Conservation (phyloP, 2,329 filamentous ascomycete species). For the Cytospora paraplurivora region DNA sequence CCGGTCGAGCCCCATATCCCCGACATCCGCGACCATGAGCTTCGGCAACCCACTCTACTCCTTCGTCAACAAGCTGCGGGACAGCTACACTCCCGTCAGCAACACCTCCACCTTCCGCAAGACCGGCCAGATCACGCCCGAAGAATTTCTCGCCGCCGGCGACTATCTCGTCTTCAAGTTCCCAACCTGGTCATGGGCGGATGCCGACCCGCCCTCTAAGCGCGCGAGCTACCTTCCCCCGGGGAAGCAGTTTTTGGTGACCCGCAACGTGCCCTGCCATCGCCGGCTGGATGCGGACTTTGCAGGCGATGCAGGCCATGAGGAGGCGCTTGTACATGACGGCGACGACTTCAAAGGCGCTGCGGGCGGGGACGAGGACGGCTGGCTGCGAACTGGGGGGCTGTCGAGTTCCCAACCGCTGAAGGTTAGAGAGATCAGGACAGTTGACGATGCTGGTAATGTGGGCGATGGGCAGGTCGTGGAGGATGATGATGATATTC, state of each 20-base stretch:
- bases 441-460: conserved; percentile 86
- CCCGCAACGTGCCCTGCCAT: conserved; percentile 91
- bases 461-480: conserved; percentile 73
- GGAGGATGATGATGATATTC: conserved; percentile 80
- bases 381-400: conserved; percentile 88
- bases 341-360: conserved; percentile 63
- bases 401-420: conserved; percentile 74
- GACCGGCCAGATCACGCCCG: conserved; percentile 94
- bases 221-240: conserved; percentile 79
- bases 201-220: conserved; percentile 78
- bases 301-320: conserved; percentile 80
- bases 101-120: conserved; percentile 91
- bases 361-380: conserved; percentile 69
- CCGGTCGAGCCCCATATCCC: conserved; percentile 14
- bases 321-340: conserved; percentile 83
- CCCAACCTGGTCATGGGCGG: conserved; percentile 95
- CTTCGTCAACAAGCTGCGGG: conserved; percentile 87
- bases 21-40: conserved; percentile 63
- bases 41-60: conserved; percentile 70
- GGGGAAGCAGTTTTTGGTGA: conserved; percentile 94
- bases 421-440: conserved; percentile 78
- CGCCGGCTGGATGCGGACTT: conserved; percentile 91
- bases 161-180: conserved; percentile 99
- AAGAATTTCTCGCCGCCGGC: conserved; percentile 93
- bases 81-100: conserved; percentile 85